phyloP scores from a whole-genome alignment of 805 yeast species.

The Zygoascus biomembranicola region DNA sequence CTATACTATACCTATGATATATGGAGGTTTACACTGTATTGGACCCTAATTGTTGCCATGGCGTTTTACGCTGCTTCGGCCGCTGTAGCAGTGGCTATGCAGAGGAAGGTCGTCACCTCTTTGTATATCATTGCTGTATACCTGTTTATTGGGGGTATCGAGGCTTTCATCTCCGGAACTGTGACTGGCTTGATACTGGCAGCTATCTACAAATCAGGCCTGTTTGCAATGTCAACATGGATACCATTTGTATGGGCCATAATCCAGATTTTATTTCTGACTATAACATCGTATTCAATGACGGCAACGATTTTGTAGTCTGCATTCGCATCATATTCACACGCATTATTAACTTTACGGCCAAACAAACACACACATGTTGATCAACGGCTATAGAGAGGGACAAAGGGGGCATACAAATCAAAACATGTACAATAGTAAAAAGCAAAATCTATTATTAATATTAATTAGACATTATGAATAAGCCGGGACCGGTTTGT shows the following conservation, averaged over 20 bases:
- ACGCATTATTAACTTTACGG: background rate
- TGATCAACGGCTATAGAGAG: background rate
- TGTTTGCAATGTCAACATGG: slow-evolving; percentile 90
- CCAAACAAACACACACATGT: background rate
- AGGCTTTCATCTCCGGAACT: slow-evolving; percentile 67
- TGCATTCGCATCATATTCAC: background rate
- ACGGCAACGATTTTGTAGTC: slow-evolving; percentile 36
- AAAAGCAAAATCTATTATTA: background rate
- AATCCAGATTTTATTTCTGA: slow-evolving; percentile 56
- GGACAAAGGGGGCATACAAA: background rate
- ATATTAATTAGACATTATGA: background rate
- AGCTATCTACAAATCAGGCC: slow-evolving; percentile 71
- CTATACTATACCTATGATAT: slow-evolving; percentile 65
- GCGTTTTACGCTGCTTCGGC: slow-evolving; percentile 63
- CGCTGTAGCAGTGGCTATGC: slow-evolving; percentile 23
- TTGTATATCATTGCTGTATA: slow-evolving; percentile 37
- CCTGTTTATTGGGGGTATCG: slow-evolving; percentile 45
- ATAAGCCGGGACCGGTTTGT: background rate
- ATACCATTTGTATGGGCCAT: slow-evolving; percentile 79
- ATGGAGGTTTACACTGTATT: slow-evolving; percentile 73
- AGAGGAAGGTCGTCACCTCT: slow-evolving; percentile 36
- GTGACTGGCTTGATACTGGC: slow-evolving; percentile 67
- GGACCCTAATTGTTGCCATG: slow-evolving; percentile 67
- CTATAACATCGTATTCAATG: slow-evolving; percentile 58
- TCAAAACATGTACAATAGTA: background rate